Percentiles rank a stretch among this genome's conserved stretches.
Evolutionary conservation across 768 basidiomycete species (phyloP).

Genomic region (Galerina sulciceps): DNA sequence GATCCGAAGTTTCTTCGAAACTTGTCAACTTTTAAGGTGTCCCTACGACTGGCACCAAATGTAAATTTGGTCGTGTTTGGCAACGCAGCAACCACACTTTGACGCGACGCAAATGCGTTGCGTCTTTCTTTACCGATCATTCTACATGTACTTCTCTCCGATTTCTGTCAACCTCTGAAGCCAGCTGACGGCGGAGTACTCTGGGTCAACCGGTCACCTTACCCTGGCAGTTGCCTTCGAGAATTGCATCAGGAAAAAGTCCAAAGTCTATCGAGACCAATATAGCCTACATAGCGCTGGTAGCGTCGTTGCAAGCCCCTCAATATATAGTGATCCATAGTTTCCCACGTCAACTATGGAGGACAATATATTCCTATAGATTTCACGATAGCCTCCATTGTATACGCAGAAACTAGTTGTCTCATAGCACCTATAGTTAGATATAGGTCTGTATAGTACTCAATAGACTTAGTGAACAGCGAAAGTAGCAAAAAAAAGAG

Average conservation of each 20-base stretch:
- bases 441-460: background rate
- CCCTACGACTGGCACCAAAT: too few species aligned
- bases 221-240: too few species aligned
- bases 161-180: too few species aligned
- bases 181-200: too few species aligned
- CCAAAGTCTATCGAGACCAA: background rate
- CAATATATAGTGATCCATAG: slow-evolving; percentile 4
- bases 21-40: too few species aligned
- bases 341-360: background rate
- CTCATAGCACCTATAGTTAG: background rate
- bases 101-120: too few species aligned
- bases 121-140: too few species aligned
- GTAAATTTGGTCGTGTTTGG: too few species aligned
- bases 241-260: slow-evolving; percentile 9
- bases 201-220: too few species aligned
- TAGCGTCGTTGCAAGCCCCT: background rate
- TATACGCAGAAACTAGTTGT: background rate
- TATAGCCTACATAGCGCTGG: background rate
- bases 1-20: too few species aligned
- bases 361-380: background rate
- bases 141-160: too few species aligned
- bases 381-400: background rate
- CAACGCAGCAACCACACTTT: too few species aligned
- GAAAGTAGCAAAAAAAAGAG: background rate
- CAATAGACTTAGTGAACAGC: background rate